These are phyloP conservation scores for Botrytis hyacinthi DNA, from an alignment of 2,329 filamentous ascomycete species.

Conservation along the genomic window DNA sequence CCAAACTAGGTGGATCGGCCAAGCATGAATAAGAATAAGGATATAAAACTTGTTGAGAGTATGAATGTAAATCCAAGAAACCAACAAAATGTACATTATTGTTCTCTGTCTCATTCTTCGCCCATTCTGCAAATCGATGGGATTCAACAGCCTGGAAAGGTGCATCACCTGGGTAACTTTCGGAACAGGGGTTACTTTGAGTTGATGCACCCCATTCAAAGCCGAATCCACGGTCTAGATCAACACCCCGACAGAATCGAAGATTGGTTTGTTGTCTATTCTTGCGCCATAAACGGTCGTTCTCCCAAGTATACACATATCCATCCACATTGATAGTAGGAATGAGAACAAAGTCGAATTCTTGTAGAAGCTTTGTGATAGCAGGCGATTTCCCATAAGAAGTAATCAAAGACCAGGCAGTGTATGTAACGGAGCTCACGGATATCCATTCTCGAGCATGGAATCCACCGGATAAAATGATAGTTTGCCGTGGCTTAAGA, in stretches of 20 bases:
- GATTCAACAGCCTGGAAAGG: slow-evolving; percentile 85
- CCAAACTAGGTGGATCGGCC: slow-evolving; percentile 74
- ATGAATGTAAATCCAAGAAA: slow-evolving; percentile 87
- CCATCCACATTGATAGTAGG: slow-evolving; percentile 92
- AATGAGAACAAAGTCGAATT: slow-evolving; percentile 85
- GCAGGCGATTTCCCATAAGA: slow-evolving; percentile 69
- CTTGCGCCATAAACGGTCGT: slow-evolving; percentile 92
- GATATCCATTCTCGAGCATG: slow-evolving; percentile 98
- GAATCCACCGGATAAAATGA: slow-evolving; percentile 80
- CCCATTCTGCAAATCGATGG: slow-evolving; percentile 74
- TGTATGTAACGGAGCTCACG: slow-evolving; percentile 83
- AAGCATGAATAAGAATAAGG: slow-evolving; percentile 86
- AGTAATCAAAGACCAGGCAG: slow-evolving; percentile 85
- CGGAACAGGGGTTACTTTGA: slow-evolving; percentile 80
- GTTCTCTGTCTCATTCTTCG: slow-evolving; percentile 69
- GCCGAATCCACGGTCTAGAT: slow-evolving; percentile 83
- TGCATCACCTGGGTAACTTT: slow-evolving; percentile 79
- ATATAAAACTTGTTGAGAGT: slow-evolving; percentile 91
- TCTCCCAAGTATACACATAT: slow-evolving; percentile 90
- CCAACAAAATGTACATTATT: slow-evolving; percentile 76
- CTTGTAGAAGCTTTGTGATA: slow-evolving; percentile 75
- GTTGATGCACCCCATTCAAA: slow-evolving; percentile 76
- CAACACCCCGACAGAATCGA: slow-evolving; percentile 80
- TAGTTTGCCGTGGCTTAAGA: slow-evolving; percentile 62
- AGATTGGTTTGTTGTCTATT: slow-evolving; percentile 81